Evolutionary conservation across 257 asterid species (phyloP).

Genomic region (Solanum commersonii): DNA sequence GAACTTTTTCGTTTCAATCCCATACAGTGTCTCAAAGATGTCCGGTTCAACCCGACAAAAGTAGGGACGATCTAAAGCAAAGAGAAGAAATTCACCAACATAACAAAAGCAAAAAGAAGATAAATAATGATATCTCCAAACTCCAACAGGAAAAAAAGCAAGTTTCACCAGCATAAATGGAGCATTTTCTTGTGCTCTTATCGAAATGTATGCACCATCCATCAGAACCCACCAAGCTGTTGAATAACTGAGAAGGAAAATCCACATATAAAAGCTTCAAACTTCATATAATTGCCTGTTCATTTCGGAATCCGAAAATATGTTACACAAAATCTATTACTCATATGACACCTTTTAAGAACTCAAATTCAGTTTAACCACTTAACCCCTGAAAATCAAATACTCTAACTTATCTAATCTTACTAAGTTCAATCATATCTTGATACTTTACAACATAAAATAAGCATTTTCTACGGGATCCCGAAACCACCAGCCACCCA

Average conservation of each 20-base stretch:
- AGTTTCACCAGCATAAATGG: constrained; percentile 64
- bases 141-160: neutral
- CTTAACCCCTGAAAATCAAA: neutral
- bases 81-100: neutral
- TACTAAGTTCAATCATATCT: neutral
- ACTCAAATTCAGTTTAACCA: neutral
- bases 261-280: neutral
- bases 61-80: constrained; percentile 55
- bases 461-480: neutral
- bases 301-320: neutral
- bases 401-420: neutral
- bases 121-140: neutral
- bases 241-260: constrained; percentile 36
- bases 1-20: constrained; percentile 68
- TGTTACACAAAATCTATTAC: neutral
- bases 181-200: constrained; percentile 65
- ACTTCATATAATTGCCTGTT: neutral
- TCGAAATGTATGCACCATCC: constrained; percentile 94
- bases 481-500: neutral
- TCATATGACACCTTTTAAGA: neutral
- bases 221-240: constrained; percentile 78
- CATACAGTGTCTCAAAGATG: constrained; percentile 49
- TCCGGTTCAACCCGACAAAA: constrained; percentile 89
- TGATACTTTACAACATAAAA: neutral
- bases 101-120: neutral